Evolutionary conservation across 805 yeast species (phyloP).

Genomic region (Wickerhamomyces bisporus): DNA sequence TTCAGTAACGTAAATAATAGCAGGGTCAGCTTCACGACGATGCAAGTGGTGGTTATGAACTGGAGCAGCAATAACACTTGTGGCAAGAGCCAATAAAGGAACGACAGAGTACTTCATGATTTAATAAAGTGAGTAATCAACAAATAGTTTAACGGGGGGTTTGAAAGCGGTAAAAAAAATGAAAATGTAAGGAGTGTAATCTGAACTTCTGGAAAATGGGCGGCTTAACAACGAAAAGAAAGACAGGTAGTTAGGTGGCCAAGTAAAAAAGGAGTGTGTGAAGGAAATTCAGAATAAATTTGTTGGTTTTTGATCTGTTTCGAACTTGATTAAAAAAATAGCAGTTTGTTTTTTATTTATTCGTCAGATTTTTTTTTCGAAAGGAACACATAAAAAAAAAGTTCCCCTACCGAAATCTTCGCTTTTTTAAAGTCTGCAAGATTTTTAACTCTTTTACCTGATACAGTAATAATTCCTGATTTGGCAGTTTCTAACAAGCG

Average conservation of each 20-base stretch:
- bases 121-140: not conserved
- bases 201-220: no score
- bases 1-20: conserved; percentile 32
- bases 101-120: conserved; percentile 21
- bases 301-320: not conserved
- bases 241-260: not conserved
- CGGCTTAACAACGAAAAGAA: not conserved
- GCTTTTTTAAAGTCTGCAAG: no score
- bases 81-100: conserved; percentile 25
- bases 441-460: no score
- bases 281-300: not conserved
- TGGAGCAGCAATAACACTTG: conserved; percentile 27
- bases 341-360: not conserved
- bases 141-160: no score
- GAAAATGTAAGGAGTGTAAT: not conserved
- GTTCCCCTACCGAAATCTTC: not conserved
- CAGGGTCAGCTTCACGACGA: conserved; percentile 35
- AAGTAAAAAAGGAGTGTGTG: not conserved
- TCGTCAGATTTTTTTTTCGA: not conserved
- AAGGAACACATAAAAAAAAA: not conserved
- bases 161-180: not conserved
- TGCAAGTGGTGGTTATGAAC: conserved; percentile 38
- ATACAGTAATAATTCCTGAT: no score
- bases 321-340: not conserved
- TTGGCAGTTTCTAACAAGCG: no score